Conservation (phyloP, 1,284 basidiomycete species). For the Moniliella sp. region DNA sequence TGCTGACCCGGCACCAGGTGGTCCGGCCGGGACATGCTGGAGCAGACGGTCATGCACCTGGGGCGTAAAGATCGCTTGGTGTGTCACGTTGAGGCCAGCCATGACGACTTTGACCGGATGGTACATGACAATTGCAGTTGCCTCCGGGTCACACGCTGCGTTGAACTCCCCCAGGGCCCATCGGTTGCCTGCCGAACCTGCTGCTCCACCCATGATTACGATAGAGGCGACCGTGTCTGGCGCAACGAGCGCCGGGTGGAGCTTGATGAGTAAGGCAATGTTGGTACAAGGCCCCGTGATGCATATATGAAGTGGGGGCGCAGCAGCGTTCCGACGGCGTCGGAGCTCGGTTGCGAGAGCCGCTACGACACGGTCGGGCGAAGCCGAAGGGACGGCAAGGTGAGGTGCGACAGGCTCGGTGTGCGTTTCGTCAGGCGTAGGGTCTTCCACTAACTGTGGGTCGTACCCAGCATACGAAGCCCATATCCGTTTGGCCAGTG, state of each 20-base stretch:
- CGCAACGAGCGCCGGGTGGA: constrained; percentile 11
- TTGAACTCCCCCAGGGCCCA: constrained; percentile 22
- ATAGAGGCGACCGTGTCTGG: constrained; percentile 12
- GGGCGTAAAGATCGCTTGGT: constrained; percentile 4
- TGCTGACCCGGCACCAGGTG: too few species aligned
- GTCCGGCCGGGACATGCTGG: background rate
- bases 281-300: constrained; percentile 26
- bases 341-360: constrained; percentile 6
- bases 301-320: constrained; percentile 2
- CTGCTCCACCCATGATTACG: constrained; percentile 23
- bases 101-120: constrained; percentile 17
- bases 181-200: constrained; percentile 15
- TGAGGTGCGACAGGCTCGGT: background rate
- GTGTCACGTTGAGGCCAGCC: constrained; percentile 24
- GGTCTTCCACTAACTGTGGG: too few species aligned
- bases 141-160: constrained; percentile 23
- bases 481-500: background rate
- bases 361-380: constrained; percentile 7
- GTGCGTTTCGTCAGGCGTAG: too few species aligned
- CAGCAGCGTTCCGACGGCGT: constrained; percentile 6
- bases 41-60: background rate
- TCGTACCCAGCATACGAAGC: too few species aligned
- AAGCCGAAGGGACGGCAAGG: constrained; percentile 2
- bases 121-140: constrained; percentile 18
- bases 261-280: constrained; percentile 16